Conservation (phyloP, 768 basidiomycete species). For the Boletus speciosus region DNA sequence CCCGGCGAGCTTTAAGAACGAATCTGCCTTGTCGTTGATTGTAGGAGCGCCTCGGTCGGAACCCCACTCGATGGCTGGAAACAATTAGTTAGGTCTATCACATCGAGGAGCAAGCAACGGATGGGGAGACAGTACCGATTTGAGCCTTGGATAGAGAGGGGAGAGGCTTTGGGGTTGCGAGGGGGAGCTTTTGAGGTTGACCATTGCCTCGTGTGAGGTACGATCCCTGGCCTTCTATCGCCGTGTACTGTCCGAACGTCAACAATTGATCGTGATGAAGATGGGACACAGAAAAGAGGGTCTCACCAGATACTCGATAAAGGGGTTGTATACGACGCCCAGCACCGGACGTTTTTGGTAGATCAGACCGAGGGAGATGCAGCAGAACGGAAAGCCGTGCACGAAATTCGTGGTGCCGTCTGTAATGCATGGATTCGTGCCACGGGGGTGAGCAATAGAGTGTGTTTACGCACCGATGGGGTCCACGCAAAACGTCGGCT, state of each 20-base stretch:
- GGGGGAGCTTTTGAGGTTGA: slow-evolving; percentile 58
- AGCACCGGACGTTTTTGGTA: slow-evolving; percentile 77
- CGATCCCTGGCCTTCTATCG: slow-evolving; percentile 75
- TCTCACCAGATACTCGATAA: slow-evolving; percentile 73
- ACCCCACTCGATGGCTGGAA: slow-evolving; percentile 81
- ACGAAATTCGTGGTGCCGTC: slow-evolving; percentile 90
- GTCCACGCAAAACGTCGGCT: slow-evolving; percentile 94
- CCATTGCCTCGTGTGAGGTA: slow-evolving; percentile 54
- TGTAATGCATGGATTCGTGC: slow-evolving; percentile 22
- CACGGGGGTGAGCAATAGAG: background rate
- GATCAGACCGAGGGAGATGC: slow-evolving; percentile 89
- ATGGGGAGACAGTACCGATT: slow-evolving; percentile 42
- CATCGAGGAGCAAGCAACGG: background rate
- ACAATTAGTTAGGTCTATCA: slow-evolving; percentile 4
- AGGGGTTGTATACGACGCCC: slow-evolving; percentile 93
- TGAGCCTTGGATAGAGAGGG: slow-evolving; percentile 68
- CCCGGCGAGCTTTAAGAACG: slow-evolving; percentile 74
- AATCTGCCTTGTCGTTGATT: slow-evolving; percentile 56
- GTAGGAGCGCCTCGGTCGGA: slow-evolving; percentile 60
- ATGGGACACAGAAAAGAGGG: background rate
- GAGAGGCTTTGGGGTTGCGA: slow-evolving; percentile 60
- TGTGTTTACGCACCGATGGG: slow-evolving; percentile 68
- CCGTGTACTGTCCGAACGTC: slow-evolving; percentile 57
- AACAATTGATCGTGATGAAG: background rate
- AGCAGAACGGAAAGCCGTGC: slow-evolving; percentile 82